Evolutionary conservation across 2,329 filamentous ascomycete species (phyloP).

Genomic region (Pseudomassariella vexata): DNA sequence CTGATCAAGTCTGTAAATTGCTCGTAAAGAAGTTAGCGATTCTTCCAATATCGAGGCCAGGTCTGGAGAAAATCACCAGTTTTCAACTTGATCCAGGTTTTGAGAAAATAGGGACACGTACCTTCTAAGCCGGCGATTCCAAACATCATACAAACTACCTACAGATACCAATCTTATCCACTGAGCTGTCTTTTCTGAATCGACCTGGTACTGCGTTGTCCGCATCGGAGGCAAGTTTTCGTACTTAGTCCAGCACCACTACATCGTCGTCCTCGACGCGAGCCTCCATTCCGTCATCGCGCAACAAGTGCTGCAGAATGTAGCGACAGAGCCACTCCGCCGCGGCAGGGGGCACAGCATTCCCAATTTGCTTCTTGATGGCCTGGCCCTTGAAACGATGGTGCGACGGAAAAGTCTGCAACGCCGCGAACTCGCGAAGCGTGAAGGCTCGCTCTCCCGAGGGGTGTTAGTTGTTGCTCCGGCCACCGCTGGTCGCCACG

Average conservation of each 20-base stretch:
- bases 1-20: too few relatives aligned
- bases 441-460: slow-evolving; percentile 57
- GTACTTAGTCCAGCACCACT: slow-evolving; percentile 7
- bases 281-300: slow-evolving; percentile 28
- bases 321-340: slow-evolving; percentile 42
- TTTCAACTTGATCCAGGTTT: too few relatives aligned
- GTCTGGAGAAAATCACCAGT: too few relatives aligned
- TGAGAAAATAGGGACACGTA: too few relatives aligned
- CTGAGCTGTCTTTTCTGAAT: too few relatives aligned
- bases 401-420: slow-evolving; percentile 61
- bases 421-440: slow-evolving; percentile 55
- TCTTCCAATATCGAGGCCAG: too few relatives aligned
- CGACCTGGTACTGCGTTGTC: too few relatives aligned
- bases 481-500: slow-evolving; percentile 52
- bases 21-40: too few relatives aligned
- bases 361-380: slow-evolving; percentile 63
- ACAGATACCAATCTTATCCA: too few relatives aligned
- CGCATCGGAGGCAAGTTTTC: too few relatives aligned
- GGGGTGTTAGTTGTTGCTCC: slow-evolving; percentile 57
- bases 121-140: too few relatives aligned
- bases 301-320: slow-evolving; percentile 34
- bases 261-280: slow-evolving; percentile 10
- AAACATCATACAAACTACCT: too few relatives aligned
- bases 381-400: slow-evolving; percentile 47
- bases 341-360: slow-evolving; percentile 63